phyloP scores from a whole-genome alignment of 2,329 filamentous ascomycete species.

The Ampelomyces quisqualis region DNA sequence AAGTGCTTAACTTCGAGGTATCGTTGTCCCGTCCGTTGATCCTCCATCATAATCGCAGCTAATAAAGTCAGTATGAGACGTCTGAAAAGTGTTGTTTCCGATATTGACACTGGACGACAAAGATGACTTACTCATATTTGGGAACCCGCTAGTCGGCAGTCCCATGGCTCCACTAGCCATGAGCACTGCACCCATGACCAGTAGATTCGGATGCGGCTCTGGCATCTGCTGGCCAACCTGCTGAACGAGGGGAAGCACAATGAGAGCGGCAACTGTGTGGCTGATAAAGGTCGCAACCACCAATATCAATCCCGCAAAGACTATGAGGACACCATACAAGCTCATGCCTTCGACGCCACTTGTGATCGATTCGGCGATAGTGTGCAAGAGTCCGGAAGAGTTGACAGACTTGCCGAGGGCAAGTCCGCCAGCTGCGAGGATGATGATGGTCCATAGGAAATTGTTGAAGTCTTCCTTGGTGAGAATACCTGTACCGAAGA shows the following conservation, averaged over 20 bases:
- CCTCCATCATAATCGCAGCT: slow-evolving; percentile 99
- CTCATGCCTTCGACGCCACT: slow-evolving; percentile 72
- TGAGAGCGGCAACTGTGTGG: slow-evolving; percentile 93
- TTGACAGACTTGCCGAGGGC: slow-evolving; percentile 93
- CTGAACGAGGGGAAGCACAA: slow-evolving; percentile 86
- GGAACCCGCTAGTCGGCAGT: slow-evolving; percentile 91
- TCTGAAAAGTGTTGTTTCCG: no score
- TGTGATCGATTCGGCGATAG: slow-evolving; percentile 78
- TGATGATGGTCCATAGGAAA: slow-evolving; percentile 99
- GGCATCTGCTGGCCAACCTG: slow-evolving; percentile 81
- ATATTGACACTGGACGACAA: no score
- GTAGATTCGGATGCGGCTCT: slow-evolving; percentile 86
- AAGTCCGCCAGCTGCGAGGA: slow-evolving; percentile 89
- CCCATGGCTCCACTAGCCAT: slow-evolving; percentile 99
- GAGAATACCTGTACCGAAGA: slow-evolving; percentile 93
- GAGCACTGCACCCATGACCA: slow-evolving; percentile 91
- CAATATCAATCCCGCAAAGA: slow-evolving; percentile 80
- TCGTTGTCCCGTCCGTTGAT: slow-evolving; percentile 81
- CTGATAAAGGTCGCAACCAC: slow-evolving; percentile 97
- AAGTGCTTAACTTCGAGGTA: slow-evolving; percentile 94
- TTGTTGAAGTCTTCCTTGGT: slow-evolving; percentile 99
- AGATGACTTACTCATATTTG: slow-evolving; percentile 90
- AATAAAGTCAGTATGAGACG: slow-evolving; percentile 17
- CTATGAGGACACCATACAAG: slow-evolving; percentile 80
- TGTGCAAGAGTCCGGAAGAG: slow-evolving; percentile 86